phyloP scores from a whole-genome alignment of 768 basidiomycete species.

The Lanmaoa rubissima region DNA sequence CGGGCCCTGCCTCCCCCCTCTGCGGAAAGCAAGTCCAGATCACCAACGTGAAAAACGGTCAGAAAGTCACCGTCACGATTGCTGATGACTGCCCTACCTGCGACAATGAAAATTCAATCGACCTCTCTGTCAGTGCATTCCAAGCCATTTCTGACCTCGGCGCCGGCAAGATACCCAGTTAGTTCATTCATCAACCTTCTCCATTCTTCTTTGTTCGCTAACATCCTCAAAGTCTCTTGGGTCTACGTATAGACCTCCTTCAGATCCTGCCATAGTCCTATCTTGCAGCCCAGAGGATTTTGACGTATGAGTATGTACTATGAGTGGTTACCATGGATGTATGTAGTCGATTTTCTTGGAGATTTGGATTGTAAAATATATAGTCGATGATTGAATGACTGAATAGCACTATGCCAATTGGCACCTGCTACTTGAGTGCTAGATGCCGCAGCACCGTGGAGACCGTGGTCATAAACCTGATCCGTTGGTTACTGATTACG shows the following conservation, averaged over 20 bases:
- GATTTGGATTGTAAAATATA: too few relatives aligned
- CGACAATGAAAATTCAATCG: conserved; percentile 60
- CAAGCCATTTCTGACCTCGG: conserved; percentile 44
- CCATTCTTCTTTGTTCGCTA: neutral
- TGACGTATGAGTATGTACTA: too few relatives aligned
- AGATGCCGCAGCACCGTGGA: too few relatives aligned
- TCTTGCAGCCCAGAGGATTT: too few relatives aligned
- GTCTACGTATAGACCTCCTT: conserved; percentile 14
- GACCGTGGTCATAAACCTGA: too few relatives aligned
- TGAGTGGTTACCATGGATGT: too few relatives aligned
- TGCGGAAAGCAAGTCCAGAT: conserved; percentile 70
- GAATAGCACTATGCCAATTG: too few relatives aligned
- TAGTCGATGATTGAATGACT: too few relatives aligned
- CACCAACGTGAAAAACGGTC: conserved; percentile 53
- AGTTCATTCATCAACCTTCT: conserved; percentile 21
- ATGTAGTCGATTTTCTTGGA: too few relatives aligned
- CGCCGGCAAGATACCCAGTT: conserved; percentile 59
- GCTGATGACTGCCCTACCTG: conserved; percentile 86
- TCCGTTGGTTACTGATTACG: too few relatives aligned
- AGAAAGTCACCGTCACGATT: conserved; percentile 59
- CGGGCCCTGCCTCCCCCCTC: conserved; percentile 44
- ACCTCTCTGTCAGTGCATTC: conserved; percentile 71
- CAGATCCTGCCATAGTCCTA: conserved; percentile 13
- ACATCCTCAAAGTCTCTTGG: conserved; percentile 30
- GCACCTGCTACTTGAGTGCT: too few relatives aligned